phyloP scores from a whole-genome alignment of 805 yeast species.

The Candida piceae region DNA sequence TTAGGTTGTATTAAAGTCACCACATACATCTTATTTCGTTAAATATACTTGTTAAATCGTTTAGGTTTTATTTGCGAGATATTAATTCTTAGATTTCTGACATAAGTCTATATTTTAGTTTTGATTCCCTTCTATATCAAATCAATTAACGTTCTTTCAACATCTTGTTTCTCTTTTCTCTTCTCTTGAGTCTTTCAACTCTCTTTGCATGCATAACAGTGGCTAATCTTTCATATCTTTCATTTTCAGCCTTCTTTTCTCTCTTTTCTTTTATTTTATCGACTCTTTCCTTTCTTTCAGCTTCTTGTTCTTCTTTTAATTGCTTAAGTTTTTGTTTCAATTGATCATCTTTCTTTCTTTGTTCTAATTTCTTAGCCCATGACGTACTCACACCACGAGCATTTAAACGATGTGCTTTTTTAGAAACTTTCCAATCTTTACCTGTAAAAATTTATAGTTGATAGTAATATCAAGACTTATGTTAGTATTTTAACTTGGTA shows the following conservation, averaged over 20 bases:
- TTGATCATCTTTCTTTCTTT: constrained; percentile 59
- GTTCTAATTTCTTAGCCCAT: constrained; percentile 65
- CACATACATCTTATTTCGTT: no score
- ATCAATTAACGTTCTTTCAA: constrained; percentile 78
- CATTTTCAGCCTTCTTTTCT: constrained; percentile 81
- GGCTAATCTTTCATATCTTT: constrained; percentile 78
- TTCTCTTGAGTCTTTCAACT: constrained; percentile 82
- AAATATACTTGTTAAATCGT: no score
- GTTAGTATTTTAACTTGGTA: no score
- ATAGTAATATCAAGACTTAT: no score
- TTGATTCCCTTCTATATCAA: no score
- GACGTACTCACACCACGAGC: constrained; percentile 54
- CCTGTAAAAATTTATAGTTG: constrained; percentile 44
- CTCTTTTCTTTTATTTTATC: constrained; percentile 65
- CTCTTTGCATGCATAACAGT: constrained; percentile 87
- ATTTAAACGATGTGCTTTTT: constrained; percentile 61
- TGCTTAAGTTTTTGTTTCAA: constrained; percentile 65
- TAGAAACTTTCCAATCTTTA: constrained; percentile 66
- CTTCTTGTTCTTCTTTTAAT: constrained; percentile 73
- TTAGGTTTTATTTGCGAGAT: no score
- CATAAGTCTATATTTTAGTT: no score
- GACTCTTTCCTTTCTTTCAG: constrained; percentile 47
- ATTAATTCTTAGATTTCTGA: no score
- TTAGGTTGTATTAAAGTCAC: no score
- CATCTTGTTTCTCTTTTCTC: constrained; percentile 92